These are phyloP conservation scores for Xylaria sp. DNA, from an alignment of 2,329 filamentous ascomycete species.

Conservation along the genomic window DNA sequence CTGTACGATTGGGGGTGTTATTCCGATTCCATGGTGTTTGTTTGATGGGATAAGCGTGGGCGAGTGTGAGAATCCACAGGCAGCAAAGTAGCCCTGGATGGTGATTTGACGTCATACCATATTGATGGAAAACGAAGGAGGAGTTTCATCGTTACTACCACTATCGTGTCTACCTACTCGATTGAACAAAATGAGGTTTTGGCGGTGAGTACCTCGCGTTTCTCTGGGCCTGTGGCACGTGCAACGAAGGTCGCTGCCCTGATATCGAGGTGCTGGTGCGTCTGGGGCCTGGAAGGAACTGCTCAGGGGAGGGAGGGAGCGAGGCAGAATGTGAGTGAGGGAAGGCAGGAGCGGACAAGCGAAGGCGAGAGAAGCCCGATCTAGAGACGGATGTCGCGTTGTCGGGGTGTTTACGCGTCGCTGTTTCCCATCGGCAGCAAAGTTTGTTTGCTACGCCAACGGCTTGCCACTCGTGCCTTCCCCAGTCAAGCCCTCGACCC, in stretches of 20 bases:
- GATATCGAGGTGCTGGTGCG: neutral
- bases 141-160: neutral
- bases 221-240: slow-evolving; percentile 2
- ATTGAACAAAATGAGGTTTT: neutral
- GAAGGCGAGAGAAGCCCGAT: neutral
- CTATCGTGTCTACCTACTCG: neutral
- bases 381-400: neutral
- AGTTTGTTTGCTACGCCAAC: slow-evolving; percentile 4
- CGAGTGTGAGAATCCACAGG: neutral
- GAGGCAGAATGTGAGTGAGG: neutral
- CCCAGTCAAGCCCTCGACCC: neutral
- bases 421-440: slow-evolving; percentile 3
- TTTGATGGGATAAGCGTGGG: neutral
- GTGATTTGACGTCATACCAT: slow-evolving; percentile 2
- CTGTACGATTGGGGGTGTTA: slow-evolving; percentile 9
- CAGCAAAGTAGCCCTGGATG: neutral
- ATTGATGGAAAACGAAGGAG: neutral
- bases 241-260: neutral
- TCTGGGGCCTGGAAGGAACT: neutral
- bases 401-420: neutral
- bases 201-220: slow-evolving; percentile 4
- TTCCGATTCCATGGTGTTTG: neutral
- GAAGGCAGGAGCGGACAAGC: neutral
- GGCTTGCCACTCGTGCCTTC: neutral
- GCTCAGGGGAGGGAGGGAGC: neutral